Percentiles rank a stretch among this genome's conserved stretches.
Evolutionary conservation across 495 filamentous ascomycete genomes (phyloP).

Genomic region (Penicillium fimorum): DNA sequence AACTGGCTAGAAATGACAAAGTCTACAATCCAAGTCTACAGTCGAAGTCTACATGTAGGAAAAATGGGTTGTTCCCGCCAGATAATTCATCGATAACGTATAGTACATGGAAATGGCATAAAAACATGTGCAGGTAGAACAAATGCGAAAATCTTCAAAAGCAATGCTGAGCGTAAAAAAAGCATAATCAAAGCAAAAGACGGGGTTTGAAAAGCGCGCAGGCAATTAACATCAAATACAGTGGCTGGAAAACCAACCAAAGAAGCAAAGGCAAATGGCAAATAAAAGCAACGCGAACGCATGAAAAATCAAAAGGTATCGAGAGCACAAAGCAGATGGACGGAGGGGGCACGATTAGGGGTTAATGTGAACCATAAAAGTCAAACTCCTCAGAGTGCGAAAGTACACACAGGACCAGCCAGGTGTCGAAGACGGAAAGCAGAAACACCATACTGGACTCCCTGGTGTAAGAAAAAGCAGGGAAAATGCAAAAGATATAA

Average conservation of each 20-base stretch:
- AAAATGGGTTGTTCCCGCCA: constrained; percentile 31
- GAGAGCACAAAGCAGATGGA: constrained; percentile 29
- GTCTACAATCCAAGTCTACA: neutral
- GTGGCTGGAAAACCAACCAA: constrained; percentile 25
- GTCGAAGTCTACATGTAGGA: neutral
- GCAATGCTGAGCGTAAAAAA: constrained; percentile 21
- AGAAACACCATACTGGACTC: constrained; percentile 52
- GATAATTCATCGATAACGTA: constrained; percentile 44
- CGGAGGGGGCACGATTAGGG: constrained; percentile 32
- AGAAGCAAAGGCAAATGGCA: constrained; percentile 17
- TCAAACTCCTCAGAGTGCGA: constrained; percentile 48
- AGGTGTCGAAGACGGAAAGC: constrained; percentile 43
- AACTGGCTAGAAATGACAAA: neutral
- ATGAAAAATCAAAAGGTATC: constrained; percentile 30
- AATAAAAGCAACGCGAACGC: constrained; percentile 11
- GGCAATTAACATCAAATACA: constrained; percentile 32
- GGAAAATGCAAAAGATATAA: constrained; percentile 25
- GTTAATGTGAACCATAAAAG: constrained; percentile 25
- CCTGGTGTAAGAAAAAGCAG: constrained; percentile 40
- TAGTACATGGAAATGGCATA: constrained; percentile 44
- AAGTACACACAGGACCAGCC: constrained; percentile 55
- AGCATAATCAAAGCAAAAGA: constrained; percentile 14
- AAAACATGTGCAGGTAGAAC: constrained; percentile 34
- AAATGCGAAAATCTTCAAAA: constrained; percentile 13
- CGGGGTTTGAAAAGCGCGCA: constrained; percentile 18